Base-by-base conservation (phyloP, 495 filamentous ascomycete species). In the Penicillium verhagenii region DNA sequence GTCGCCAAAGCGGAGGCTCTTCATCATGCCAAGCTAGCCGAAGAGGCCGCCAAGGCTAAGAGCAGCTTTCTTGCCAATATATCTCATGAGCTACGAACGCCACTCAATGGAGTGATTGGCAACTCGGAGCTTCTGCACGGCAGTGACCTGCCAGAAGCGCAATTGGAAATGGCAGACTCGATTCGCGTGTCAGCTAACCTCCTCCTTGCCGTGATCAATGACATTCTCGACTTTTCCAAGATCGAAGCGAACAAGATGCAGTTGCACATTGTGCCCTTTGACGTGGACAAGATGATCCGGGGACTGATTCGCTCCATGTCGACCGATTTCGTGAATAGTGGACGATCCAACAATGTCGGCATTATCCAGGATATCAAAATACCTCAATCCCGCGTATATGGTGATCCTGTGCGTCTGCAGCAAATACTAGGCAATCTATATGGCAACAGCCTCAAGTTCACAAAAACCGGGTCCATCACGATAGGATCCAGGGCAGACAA, bases 211-310 rank as follows among this genome's bases (percentile, higher is more conserved):
- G 86, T 96, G 52, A 96, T 96, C 75, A 94, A 96, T 65, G 90
- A 96, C 59, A 91, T 96, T 25, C 76, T 96, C 3, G 91, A 96
- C 69, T 94, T 92, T 63, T 92, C 89, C 35, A 89, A 91, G 64
- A 83, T 96, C 64, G 90, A 94, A 66, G 90, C 90, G 10, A 90
- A 91, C 64, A 96, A 93, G 74, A 91, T 96, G 88, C 88, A 89
- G 67, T 83, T 93, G 8, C 91, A 87, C 58, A 85, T 86, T 25
- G 89, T 91, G 51, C 86, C 89, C 2, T 79, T 94, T 59, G 90
- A 87, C 52, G 81, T 92, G 0, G 85, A 83, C 56, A 89, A 90
- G 67, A 92, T 91, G 61, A 86, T 93, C 52, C 80, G 80, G 14
- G 90, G 93, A 64, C 89, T 94, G 6, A 87, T 93, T 18, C 82